Evolutionary conservation across 306 rosid genomes (phyloP).

Genomic region (Vigna angularis): DNA sequence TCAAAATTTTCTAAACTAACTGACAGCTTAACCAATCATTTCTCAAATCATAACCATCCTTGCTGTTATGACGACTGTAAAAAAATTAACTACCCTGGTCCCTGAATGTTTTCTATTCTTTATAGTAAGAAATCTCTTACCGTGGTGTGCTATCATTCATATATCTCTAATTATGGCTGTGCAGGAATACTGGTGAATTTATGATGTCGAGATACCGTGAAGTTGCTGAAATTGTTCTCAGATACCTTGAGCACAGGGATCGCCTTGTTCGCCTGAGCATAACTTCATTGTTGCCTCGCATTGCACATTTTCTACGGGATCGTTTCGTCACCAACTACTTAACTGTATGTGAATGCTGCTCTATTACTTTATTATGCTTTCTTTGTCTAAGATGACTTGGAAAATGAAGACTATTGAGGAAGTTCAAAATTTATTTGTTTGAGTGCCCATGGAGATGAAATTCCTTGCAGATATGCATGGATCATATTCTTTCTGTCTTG

Average conservation of each 20-base stretch:
- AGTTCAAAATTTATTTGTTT: conserved; percentile 15
- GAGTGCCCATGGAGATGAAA: conserved; percentile 47
- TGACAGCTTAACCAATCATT: conserved; percentile 9
- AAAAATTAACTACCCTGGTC: neutral
- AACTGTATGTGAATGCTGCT: conserved; percentile 61
- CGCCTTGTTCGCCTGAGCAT: conserved; percentile 98
- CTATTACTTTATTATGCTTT: conserved; percentile 38
- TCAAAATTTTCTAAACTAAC: neutral
- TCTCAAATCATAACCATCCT: neutral
- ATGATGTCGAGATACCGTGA: conserved; percentile 99
- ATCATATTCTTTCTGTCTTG: conserved; percentile 93
- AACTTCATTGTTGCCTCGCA: conserved; percentile 93
- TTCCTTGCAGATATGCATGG: conserved; percentile 95
- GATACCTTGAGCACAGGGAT: conserved; percentile 91
- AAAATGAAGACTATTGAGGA: conserved; percentile 28
- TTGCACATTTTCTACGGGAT: conserved; percentile 97
- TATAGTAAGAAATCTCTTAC: neutral
- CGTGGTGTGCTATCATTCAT: neutral
- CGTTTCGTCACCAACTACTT: conserved; percentile 96
- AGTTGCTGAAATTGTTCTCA: conserved; percentile 97
- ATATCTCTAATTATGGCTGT: conserved; percentile 40
- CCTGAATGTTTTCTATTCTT: neutral
- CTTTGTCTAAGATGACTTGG: conserved; percentile 27
- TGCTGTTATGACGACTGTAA: neutral
- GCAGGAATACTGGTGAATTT: conserved; percentile 98